These are phyloP conservation scores for Cruciata laevipes DNA, from an alignment of 257 asterid species.

Conservation along the genomic window DNA sequence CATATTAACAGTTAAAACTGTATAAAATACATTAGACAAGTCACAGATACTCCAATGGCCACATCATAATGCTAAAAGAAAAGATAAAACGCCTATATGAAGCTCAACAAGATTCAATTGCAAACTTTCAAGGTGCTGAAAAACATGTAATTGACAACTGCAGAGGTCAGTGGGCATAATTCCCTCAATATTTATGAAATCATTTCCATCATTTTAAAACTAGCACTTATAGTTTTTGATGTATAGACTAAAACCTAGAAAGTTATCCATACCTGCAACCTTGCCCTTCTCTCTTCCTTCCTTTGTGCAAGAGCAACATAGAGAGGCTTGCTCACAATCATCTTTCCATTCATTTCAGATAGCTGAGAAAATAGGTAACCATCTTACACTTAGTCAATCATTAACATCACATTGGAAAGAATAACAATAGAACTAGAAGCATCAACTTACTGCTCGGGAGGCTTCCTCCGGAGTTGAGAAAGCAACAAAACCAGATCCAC, in stretches of 20 bases:
- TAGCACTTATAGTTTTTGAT: background rate
- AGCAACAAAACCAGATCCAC: conserved; percentile 97
- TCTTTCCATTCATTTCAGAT: conserved; percentile 82
- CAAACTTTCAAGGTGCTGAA: too few species aligned
- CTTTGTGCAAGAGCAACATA: conserved; percentile 93
- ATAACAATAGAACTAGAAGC: background rate
- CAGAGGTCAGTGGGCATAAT: background rate
- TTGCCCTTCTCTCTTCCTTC: conserved; percentile 90
- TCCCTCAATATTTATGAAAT: background rate
- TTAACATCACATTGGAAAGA: background rate
- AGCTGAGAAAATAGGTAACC: conserved; percentile 32
- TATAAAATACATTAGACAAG: background rate
- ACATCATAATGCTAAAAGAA: too few species aligned
- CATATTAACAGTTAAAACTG: background rate
- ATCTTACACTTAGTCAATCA: background rate
- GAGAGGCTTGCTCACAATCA: conserved; percentile 73
- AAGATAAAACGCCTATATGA: too few species aligned
- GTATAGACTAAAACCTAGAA: background rate
- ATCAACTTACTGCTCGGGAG: conserved; percentile 68
- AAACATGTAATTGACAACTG: background rate
- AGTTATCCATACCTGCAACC: conserved; percentile 55
- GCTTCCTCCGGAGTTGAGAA: conserved; percentile 85
- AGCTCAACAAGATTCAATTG: too few species aligned
- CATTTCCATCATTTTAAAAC: background rate
- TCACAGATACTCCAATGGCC: too few species aligned